Conservation (phyloP, 1,139 yeast genomes). For the Candida tropicalis region DNA sequence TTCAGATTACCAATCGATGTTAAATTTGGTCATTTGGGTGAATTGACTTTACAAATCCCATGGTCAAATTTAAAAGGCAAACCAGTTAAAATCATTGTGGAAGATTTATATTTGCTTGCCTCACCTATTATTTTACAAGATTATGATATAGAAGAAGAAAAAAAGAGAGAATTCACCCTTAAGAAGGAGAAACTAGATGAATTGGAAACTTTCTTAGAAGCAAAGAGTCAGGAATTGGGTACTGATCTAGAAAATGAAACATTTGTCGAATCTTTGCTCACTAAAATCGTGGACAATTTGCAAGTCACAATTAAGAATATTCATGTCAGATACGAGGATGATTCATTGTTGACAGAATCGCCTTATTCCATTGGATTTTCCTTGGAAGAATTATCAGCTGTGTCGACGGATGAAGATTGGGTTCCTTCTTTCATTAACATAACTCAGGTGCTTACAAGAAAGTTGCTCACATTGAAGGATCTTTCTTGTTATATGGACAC, state of each 20-base stretch:
- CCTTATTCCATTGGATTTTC: conserved; percentile 88
- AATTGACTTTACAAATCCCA: conserved; percentile 87
- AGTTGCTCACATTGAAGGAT: conserved; percentile 73
- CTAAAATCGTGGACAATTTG: conserved; percentile 89
- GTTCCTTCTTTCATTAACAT: conserved; percentile 80
- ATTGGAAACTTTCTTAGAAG: conserved; percentile 60
- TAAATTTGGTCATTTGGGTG: conserved; percentile 90
- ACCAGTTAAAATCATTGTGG: conserved; percentile 89
- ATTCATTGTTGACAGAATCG: conserved; percentile 58
- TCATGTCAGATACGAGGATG: conserved; percentile 90
- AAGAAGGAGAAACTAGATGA: conserved; percentile 71
- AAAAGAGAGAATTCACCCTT: conserved; percentile 60
- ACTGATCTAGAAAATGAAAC: conserved; percentile 62
- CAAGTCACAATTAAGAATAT: conserved; percentile 93
- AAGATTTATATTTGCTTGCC: conserved; percentile 84
- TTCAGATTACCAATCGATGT: conserved; percentile 86
- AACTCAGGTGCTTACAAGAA: conserved; percentile 68
- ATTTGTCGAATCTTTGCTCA: conserved; percentile 83
- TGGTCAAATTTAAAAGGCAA: conserved; percentile 94
- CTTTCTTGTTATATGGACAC: conserved; percentile 89
- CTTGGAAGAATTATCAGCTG: conserved; percentile 84
- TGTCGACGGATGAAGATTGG: conserved; percentile 88
- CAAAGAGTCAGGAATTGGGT: conserved; percentile 41
- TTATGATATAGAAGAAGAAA: conserved; percentile 68
- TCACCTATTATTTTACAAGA: conserved; percentile 61